Percentiles rank a stretch among this genome's conserved stretches.
These are phyloP conservation scores for carrot (Daucus carota) DNA, from an alignment of 129 eudicot genomes.

Conservation along the genomic window DNA sequence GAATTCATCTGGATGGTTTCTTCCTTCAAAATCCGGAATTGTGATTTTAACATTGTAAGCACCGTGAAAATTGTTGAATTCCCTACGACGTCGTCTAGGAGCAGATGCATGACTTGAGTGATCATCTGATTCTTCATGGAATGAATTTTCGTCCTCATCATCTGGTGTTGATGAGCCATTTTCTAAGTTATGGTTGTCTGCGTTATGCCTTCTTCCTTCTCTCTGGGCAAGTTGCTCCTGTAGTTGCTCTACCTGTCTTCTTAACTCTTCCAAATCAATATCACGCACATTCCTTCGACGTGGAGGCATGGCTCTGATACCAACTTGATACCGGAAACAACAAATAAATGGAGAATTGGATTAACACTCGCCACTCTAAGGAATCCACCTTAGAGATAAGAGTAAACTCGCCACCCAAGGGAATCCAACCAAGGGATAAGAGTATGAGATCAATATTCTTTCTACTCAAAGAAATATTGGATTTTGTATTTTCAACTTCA, in stretches of 20 bases:
- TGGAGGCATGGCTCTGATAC: slow-evolving; percentile 1
- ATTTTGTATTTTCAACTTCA: too few species aligned
- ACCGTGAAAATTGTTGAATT: too few species aligned
- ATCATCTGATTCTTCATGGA: not conserved
- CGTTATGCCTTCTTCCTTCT: not conserved
- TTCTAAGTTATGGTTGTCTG: not conserved
- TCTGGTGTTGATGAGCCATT: not conserved
- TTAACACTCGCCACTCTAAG: too few species aligned
- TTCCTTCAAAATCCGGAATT: slow-evolving; percentile 12
- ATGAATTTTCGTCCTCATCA: not conserved
- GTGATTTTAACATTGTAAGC: slow-evolving; percentile 4
- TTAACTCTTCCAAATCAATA: not conserved
- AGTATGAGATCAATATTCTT: too few species aligned
- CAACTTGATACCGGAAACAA: too few species aligned
- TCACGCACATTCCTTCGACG: slow-evolving; percentile 9
- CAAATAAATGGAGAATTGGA: too few species aligned
- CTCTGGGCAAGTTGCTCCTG: not conserved
- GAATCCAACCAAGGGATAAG: too few species aligned
- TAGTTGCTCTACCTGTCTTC: slow-evolving; percentile 3
- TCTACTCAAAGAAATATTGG: too few species aligned
- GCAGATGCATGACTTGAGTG: too few species aligned
- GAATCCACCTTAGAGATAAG: too few species aligned
- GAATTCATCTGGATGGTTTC: slow-evolving; percentile 18
- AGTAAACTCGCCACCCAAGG: too few species aligned
- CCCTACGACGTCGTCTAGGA: not conserved